A percentile compares a stretch with the other conserved stretches of the same genome.
Conservation (phyloP, 2,329 filamentous ascomycete species). For the Claviceps citrina region DNA sequence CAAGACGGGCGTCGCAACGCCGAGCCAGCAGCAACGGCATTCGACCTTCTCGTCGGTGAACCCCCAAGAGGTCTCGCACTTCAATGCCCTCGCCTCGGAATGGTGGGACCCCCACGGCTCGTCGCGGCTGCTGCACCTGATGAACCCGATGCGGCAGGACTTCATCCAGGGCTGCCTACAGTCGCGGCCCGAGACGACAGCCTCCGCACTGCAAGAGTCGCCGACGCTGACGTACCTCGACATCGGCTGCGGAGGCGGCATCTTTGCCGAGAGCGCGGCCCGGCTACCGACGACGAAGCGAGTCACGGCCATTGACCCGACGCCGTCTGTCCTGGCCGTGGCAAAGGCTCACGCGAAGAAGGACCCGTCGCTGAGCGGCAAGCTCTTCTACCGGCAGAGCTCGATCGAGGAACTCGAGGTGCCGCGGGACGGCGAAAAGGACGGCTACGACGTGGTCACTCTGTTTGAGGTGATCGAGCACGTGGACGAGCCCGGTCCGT, state of each 20-base stretch:
- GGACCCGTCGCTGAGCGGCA: slow-evolving; percentile 51
- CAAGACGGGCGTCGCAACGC: background rate
- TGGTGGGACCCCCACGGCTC: slow-evolving; percentile 97
- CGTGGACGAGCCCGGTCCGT: slow-evolving; percentile 58
- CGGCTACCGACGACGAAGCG: slow-evolving; percentile 44
- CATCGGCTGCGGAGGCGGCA: slow-evolving; percentile 88
- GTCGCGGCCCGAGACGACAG: slow-evolving; percentile 29
- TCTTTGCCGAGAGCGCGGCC: slow-evolving; percentile 81
- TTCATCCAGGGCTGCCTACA: slow-evolving; percentile 64
- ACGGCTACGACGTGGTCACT: slow-evolving; percentile 63
- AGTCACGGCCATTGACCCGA: slow-evolving; percentile 68
- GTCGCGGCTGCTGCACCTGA: slow-evolving; percentile 82
- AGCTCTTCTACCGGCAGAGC: slow-evolving; percentile 58
- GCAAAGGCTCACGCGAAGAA: slow-evolving; percentile 59
- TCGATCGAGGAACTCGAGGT: slow-evolving; percentile 55
- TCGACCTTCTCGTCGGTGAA: slow-evolving; percentile 57
- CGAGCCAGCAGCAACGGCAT: slow-evolving; percentile 7
- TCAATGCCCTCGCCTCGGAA: slow-evolving; percentile 77
- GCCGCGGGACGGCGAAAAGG: slow-evolving; percentile 20
- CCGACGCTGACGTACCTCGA: slow-evolving; percentile 64
- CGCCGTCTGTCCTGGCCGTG: slow-evolving; percentile 55
- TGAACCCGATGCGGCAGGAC: slow-evolving; percentile 92
- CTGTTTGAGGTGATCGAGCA: slow-evolving; percentile 95
- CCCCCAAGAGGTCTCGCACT: slow-evolving; percentile 79
- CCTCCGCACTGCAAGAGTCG: slow-evolving; percentile 12